Conservation (phyloP, 2,329 filamentous ascomycete genomes). For the Scleromitrula shiraiana region DNA sequence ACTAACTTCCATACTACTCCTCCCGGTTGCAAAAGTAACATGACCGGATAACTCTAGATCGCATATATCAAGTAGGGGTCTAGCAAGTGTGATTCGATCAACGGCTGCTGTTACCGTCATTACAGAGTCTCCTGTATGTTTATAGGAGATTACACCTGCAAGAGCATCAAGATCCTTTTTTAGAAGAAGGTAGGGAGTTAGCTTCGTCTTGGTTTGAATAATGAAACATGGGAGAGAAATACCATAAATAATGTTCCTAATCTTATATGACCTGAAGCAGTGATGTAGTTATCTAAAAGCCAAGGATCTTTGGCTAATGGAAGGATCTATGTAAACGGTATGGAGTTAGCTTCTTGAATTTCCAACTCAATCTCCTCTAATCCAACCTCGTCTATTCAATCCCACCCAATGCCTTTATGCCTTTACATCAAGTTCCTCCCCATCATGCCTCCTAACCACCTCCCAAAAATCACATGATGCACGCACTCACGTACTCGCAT, state of each 20-base stretch:
- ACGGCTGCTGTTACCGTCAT: constrained; percentile 35
- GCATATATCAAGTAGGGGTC: constrained; percentile 59
- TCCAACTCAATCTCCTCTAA: neutral
- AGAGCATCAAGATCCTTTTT: constrained; percentile 61
- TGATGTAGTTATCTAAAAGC: constrained; percentile 63
- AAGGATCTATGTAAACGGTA: constrained; percentile 39
- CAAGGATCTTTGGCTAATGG: constrained; percentile 61
- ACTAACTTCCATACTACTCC: constrained; percentile 62
- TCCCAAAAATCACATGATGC: neutral
- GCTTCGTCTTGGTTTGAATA: too few relatives aligned
- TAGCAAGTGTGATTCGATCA: constrained; percentile 41
- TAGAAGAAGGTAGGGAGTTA: too few relatives aligned
- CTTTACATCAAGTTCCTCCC: neutral
- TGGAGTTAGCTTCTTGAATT: neutral
- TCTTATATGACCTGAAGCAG: constrained; percentile 59
- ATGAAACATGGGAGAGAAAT: too few relatives aligned
- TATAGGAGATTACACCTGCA: constrained; percentile 62
- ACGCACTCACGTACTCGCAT: too few relatives aligned
- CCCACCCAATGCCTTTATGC: neutral
- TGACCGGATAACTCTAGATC: constrained; percentile 54
- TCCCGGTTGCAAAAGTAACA: constrained; percentile 53
- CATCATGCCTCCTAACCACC: constrained; percentile 8
- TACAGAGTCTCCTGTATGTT: constrained; percentile 54
- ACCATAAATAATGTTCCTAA: constrained; percentile 45
- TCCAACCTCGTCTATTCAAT: neutral